Conservation (phyloP, 2,329 filamentous ascomycete genomes). For the Teratosphaeria gauchensis region DNA sequence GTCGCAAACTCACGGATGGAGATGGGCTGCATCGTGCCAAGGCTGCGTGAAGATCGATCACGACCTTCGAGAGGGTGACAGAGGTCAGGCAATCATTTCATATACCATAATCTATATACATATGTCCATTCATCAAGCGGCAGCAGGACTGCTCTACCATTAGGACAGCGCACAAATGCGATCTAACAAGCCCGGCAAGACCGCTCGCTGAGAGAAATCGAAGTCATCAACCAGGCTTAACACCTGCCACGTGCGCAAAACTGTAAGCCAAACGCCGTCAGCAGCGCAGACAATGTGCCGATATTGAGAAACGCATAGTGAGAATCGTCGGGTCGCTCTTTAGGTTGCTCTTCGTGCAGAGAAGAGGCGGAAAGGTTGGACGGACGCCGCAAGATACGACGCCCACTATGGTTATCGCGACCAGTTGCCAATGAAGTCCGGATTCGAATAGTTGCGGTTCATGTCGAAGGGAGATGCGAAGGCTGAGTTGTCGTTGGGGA, state of each 20-base stretch:
- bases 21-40: neutral
- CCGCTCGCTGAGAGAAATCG: neutral
- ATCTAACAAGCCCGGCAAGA: neutral
- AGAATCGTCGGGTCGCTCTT: neutral
- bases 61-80: neutral
- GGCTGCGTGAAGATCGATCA: neutral
- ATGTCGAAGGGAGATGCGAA: conserved; percentile 20
- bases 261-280: neutral
- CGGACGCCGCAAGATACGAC: conserved; percentile 7
- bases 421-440: conserved; percentile 16
- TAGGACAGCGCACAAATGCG: neutral
- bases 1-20: too few relatives aligned
- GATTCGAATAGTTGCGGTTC: conserved; percentile 19
- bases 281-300: neutral
- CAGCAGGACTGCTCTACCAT: neutral
- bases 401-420: conserved; percentile 18
- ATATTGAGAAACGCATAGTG: neutral
- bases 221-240: neutral
- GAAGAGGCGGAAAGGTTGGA: neutral
- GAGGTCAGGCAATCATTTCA: neutral
- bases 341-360: neutral
- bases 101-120: neutral
- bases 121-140: neutral
- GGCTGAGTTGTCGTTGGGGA: conserved; percentile 16
- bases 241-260: neutral